Evolutionary conservation across 2,329 filamentous ascomycete species (phyloP).

Genomic region (Pyrenophora graminea): DNA sequence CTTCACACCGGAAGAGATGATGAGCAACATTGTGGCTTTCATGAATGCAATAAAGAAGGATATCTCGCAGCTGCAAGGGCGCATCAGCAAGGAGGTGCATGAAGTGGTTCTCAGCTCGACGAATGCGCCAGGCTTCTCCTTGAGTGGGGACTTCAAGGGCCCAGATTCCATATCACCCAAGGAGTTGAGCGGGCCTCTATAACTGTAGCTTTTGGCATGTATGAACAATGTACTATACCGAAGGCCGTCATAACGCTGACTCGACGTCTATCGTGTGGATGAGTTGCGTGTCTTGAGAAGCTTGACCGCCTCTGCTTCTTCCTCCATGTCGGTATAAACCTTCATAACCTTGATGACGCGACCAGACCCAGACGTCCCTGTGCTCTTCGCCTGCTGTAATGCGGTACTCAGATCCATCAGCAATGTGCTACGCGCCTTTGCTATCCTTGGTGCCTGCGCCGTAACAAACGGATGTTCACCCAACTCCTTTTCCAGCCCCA

Average conservation of each 20-base stretch:
- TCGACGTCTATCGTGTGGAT: constrained; percentile 17
- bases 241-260: constrained; percentile 55
- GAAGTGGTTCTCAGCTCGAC: constrained; percentile 84
- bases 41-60: constrained; percentile 79
- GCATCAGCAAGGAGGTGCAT: constrained; percentile 72
- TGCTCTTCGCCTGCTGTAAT: constrained; percentile 59
- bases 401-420: constrained; percentile 67
- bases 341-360: constrained; percentile 60
- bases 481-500: constrained; percentile 55
- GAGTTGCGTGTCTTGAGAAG: constrained; percentile 53
- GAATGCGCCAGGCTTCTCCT: constrained; percentile 80
- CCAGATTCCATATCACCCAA: constrained; percentile 46
- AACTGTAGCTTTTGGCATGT: constrained; percentile 31
- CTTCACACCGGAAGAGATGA: constrained; percentile 84
- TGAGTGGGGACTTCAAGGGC: constrained; percentile 77
- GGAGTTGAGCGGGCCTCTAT: constrained; percentile 45
- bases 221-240: constrained; percentile 42
- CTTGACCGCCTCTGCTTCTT: constrained; percentile 62
- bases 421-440: constrained; percentile 64
- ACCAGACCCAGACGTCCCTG: constrained; percentile 46
- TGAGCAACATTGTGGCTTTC: constrained; percentile 79
- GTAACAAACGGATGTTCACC: constrained; percentile 67
- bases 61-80: constrained; percentile 66
- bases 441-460: constrained; percentile 60
- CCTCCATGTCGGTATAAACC: constrained; percentile 65